Conservation (phyloP, 352 stramenopile genomes). For the Globisporangium rhizosaccharum region DNA sequence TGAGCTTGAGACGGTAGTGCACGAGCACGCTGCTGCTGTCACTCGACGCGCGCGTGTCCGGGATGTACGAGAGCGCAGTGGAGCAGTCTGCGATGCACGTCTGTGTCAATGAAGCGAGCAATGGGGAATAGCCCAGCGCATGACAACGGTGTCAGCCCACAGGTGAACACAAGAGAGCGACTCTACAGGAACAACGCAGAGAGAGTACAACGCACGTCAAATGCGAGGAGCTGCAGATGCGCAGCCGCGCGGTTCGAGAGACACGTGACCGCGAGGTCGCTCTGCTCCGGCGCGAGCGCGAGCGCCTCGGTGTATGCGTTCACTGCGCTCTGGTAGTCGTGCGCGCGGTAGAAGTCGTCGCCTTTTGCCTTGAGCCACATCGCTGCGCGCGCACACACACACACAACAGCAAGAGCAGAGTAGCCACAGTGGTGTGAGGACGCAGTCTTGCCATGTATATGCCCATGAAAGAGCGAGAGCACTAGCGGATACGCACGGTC, state of each 20-base stretch:
- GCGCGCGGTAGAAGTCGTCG: constrained; percentile 76
- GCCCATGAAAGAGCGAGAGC: not conserved
- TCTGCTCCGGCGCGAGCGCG: constrained; percentile 25
- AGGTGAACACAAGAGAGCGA: not conserved
- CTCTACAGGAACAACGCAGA: not conserved
- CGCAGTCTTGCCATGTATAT: not conserved
- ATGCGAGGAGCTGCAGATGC: constrained; percentile 48
- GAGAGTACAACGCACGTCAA: constrained; percentile 23
- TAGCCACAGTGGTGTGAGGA: not conserved
- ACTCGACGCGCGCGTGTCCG: constrained; percentile 38
- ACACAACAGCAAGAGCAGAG: not conserved
- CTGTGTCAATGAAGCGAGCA: constrained; percentile 10
- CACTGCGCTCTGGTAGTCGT: constrained; percentile 56
- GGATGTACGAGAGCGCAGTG: constrained; percentile 54
- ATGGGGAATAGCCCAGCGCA: not conserved
- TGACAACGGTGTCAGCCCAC: not conserved
- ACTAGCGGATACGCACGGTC: constrained; percentile 51
- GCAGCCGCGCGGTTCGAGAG: constrained; percentile 70
- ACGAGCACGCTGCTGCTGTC: constrained; percentile 23
- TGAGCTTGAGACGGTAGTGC: constrained; percentile 64
- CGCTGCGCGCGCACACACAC: constrained; percentile 19
- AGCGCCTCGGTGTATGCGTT: constrained; percentile 73
- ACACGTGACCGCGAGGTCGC: constrained; percentile 41
- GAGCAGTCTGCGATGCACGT: constrained; percentile 67
- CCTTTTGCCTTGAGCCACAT: constrained; percentile 85